phyloP scores from a whole-genome alignment of 2,329 filamentous ascomycete species.

The Claviceps digitariae region DNA sequence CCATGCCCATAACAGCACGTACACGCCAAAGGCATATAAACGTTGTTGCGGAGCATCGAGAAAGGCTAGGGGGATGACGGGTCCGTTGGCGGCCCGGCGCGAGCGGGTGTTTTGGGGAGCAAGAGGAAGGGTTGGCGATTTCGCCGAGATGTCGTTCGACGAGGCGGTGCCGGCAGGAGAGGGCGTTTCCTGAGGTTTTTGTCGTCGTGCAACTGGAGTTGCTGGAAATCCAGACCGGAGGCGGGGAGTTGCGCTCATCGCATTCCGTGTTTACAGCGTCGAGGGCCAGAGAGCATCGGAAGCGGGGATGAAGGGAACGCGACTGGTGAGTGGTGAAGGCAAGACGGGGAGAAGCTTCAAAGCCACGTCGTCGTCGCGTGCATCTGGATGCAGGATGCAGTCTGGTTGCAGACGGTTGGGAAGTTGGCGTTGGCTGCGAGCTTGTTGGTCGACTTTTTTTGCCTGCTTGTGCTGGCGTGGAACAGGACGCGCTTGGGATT shows the following conservation, averaged over 20 bases:
- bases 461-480: neutral
- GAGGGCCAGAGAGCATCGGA: conserved; percentile 5
- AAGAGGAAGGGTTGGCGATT: conserved; percentile 27
- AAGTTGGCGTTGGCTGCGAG: neutral
- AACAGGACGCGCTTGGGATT: neutral
- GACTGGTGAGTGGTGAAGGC: neutral
- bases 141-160: conserved; percentile 16
- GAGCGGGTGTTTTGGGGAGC: conserved; percentile 29
- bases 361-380: neutral
- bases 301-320: neutral
- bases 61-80: conserved; percentile 67
- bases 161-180: conserved; percentile 17
- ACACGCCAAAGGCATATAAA: conserved; percentile 73
- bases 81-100: conserved; percentile 25
- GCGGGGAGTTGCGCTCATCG: conserved; percentile 74
- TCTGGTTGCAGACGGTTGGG: neutral
- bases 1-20: conserved; percentile 64
- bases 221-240: conserved; percentile 70
- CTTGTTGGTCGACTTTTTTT: neutral
- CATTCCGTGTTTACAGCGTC: conserved; percentile 33
- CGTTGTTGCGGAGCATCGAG: conserved; percentile 87
- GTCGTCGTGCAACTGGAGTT: conserved; percentile 42
- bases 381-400: neutral
- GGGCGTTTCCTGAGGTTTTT: conserved; percentile 18
- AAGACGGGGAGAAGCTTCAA: neutral